These are phyloP conservation scores for Coelastrella sp. DNA, from an alignment of 139 green algal species.

Conservation along the genomic window DNA sequence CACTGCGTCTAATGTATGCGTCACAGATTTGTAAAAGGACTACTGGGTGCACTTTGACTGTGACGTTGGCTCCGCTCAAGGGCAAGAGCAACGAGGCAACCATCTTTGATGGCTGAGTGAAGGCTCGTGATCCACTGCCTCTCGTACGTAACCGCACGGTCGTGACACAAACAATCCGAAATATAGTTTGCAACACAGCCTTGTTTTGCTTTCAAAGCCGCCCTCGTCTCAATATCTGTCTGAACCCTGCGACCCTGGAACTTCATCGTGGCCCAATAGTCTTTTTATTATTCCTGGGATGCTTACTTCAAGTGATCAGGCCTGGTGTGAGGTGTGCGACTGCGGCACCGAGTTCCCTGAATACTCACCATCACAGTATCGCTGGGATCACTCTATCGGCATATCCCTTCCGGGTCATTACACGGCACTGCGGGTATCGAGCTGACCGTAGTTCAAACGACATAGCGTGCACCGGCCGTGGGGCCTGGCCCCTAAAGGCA, in stretches of 20 bases:
- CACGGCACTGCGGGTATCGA: neutral
- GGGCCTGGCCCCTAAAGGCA: neutral
- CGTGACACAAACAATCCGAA: neutral
- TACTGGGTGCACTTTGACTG: slow-evolving; percentile 89
- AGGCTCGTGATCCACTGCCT: neutral
- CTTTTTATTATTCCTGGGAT: no score
- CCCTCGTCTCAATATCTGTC: neutral
- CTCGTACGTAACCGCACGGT: neutral
- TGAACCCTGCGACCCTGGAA: neutral
- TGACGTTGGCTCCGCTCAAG: slow-evolving; percentile 46
- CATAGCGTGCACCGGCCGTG: neutral
- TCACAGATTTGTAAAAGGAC: slow-evolving; percentile 96
- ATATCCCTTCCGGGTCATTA: neutral
- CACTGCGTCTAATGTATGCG: slow-evolving; percentile 88
- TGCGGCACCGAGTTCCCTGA: neutral
- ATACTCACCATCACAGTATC: neutral
- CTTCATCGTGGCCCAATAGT: neutral
- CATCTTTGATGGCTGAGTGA: slow-evolving; percentile 11
- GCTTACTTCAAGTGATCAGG: no score
- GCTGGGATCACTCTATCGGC: neutral
- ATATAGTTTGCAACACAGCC: neutral
- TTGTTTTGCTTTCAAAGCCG: neutral
- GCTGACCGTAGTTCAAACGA: no score
- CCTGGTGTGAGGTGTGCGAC: no score
- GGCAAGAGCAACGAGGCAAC: slow-evolving; percentile 52